Percentiles rank a stretch among this genome's conserved stretches.
phyloP scores from a whole-genome alignment of 805 yeast genomes.

The Sugiyamaella qingdaonensis region DNA sequence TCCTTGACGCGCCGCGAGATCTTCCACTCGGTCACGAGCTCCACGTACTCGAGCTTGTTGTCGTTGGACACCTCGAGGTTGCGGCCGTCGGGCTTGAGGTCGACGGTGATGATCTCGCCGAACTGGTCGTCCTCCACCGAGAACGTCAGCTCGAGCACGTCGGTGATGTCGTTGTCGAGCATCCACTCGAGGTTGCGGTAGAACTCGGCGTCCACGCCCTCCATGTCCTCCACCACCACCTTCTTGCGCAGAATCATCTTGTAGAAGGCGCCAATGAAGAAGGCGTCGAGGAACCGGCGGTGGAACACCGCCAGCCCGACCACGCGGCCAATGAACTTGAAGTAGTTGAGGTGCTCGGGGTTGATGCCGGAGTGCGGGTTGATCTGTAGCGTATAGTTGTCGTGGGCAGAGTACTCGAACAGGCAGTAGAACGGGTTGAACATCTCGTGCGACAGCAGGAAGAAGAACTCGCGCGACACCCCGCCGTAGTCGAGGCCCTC shows the following conservation, averaged over 20 bases:
- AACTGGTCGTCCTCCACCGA: conserved; percentile 84
- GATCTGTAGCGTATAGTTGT: conserved; percentile 94
- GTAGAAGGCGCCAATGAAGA: conserved; percentile 96
- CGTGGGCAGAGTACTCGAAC: conserved; percentile 96
- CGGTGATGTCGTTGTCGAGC: conserved; percentile 89
- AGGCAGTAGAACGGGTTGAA: conserved; percentile 96
- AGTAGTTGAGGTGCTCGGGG: conserved; percentile 96
- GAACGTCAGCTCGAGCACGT: conserved; percentile 81
- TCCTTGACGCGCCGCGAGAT: conserved; percentile 89
- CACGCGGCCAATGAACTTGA: conserved; percentile 96
- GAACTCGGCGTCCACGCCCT: conserved; percentile 97
- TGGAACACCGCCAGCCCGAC: conserved; percentile 98
- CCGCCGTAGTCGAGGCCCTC: conserved; percentile 99
- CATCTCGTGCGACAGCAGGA: conserved; percentile 95
- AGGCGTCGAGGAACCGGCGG: conserved; percentile 94
- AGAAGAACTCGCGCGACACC: conserved; percentile 96
- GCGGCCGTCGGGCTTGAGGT: conserved; percentile 83
- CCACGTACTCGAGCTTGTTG: conserved; percentile 92
- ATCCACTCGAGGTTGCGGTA: conserved; percentile 94
- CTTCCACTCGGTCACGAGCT: conserved; percentile 92
- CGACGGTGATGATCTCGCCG: conserved; percentile 87
- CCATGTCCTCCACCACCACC: conserved; percentile 95
- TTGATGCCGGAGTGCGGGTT: conserved; percentile 96
- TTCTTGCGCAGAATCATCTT: conserved; percentile 96
- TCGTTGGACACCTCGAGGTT: conserved; percentile 91